phyloP scores from a whole-genome alignment of 352 stramenopile genomes.

The Pythium monospermum region DNA sequence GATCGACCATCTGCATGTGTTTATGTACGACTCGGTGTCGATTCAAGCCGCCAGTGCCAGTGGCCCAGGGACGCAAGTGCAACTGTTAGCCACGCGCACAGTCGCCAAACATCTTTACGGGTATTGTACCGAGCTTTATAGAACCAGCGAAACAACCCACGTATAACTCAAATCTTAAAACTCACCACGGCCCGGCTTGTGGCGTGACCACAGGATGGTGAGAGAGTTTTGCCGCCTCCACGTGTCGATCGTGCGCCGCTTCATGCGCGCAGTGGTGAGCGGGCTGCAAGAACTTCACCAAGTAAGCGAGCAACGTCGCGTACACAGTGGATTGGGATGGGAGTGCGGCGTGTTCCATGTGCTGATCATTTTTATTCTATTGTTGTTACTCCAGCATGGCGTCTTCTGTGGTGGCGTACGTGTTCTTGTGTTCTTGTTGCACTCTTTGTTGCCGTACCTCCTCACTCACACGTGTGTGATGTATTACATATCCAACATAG shows the following conservation, averaged over 20 bases:
- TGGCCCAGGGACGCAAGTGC: not conserved
- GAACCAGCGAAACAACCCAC: too few relatives aligned
- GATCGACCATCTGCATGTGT: conserved; percentile 16
- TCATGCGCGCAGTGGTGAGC: conserved; percentile 4
- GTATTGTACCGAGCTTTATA: too few relatives aligned
- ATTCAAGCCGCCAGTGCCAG: not conserved
- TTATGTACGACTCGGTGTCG: conserved; percentile 13
- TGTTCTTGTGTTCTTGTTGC: conserved; percentile 1
- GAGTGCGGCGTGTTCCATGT: not conserved
- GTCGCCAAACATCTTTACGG: conserved; percentile 8
- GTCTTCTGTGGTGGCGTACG: conserved; percentile 34
- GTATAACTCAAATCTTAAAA: too few relatives aligned
- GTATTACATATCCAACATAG: too few relatives aligned
- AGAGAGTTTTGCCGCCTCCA: conserved; percentile 18
- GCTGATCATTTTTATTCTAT: not conserved
- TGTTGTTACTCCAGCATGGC: conserved; percentile 2
- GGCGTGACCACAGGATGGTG: conserved; percentile 13
- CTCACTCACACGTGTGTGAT: not conserved
- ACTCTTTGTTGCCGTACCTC: not conserved
- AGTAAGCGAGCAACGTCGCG: too few relatives aligned
- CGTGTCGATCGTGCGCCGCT: not conserved
- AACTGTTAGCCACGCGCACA: conserved; percentile 3
- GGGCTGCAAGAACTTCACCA: conserved; percentile 11
- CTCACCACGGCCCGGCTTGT: too few relatives aligned
- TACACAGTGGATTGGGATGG: too few relatives aligned